Evolutionary conservation across 2,329 filamentous ascomycete species (phyloP).

Genomic region (Xylaria sp.): DNA sequence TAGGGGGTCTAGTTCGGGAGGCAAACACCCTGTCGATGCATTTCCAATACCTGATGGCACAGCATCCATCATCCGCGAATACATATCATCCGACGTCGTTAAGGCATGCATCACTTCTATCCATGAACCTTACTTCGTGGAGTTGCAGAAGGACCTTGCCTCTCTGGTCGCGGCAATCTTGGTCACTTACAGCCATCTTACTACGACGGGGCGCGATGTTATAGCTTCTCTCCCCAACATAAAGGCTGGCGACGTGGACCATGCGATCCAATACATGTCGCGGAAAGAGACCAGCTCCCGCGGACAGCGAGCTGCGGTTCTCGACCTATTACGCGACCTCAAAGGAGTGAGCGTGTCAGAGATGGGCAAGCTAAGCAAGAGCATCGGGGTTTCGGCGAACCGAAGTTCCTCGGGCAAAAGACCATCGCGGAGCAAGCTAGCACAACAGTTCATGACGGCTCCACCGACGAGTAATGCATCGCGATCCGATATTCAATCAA

Average conservation of each 20-base stretch:
- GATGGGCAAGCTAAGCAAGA: conserved; percentile 78
- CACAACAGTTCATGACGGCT: conserved; percentile 67
- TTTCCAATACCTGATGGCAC: conserved; percentile 56
- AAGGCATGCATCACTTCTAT: conserved; percentile 88
- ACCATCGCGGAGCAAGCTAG: conserved; percentile 59
- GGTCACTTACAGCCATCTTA: conserved; percentile 71
- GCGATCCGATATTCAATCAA: conserved; percentile 16
- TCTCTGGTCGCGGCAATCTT: conserved; percentile 85
- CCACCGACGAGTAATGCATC: conserved; percentile 38
- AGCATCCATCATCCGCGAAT: conserved; percentile 76
- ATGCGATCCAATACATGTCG: conserved; percentile 62
- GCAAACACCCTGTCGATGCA: conserved; percentile 36
- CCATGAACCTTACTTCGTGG: conserved; percentile 95
- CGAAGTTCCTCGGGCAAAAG: conserved; percentile 42
- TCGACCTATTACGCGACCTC: conserved; percentile 83
- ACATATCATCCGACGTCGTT: conserved; percentile 85
- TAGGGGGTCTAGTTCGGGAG: conserved; percentile 8
- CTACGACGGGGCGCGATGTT: conserved; percentile 71
- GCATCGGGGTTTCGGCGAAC: conserved; percentile 41
- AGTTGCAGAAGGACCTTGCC: conserved; percentile 90
- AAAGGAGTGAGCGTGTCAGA: conserved; percentile 92
- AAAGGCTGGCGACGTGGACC: conserved; percentile 66
- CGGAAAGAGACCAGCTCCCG: conserved; percentile 65
- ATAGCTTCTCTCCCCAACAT: conserved; percentile 82
- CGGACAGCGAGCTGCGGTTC: conserved; percentile 76